Percentiles rank a stretch among this genome's conserved stretches.
Conservation (phyloP, 2,329 filamentous ascomycete species). For the Cryphonectria radicalis region DNA sequence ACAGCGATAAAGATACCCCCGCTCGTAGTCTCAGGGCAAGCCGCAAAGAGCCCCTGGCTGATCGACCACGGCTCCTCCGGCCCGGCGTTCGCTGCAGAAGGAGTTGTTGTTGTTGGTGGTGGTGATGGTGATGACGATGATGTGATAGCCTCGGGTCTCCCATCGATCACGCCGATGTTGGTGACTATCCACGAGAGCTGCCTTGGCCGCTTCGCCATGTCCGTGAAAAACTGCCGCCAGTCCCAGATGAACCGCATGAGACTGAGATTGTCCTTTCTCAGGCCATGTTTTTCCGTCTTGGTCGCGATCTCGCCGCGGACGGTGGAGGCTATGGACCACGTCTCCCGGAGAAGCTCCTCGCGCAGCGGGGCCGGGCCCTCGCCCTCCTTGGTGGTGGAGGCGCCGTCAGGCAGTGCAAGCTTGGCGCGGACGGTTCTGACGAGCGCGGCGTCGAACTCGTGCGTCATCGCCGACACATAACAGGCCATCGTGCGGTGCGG, state of each 20-base stretch:
- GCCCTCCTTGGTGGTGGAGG: background rate
- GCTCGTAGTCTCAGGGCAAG: background rate
- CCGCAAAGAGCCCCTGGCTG: conserved; percentile 1
- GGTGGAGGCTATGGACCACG: conserved; percentile 5
- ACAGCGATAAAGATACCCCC: background rate
- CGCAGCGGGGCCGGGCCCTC: background rate
- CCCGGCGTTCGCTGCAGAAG: background rate
- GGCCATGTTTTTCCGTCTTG: background rate
- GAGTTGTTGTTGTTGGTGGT: too few species aligned
- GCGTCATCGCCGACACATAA: conserved; percentile 24
- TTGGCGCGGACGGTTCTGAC: conserved; percentile 5
- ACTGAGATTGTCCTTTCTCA: background rate
- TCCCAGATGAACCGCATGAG: conserved; percentile 11
- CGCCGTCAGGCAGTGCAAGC: background rate
- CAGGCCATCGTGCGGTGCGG: conserved; percentile 30
- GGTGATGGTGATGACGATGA: background rate
- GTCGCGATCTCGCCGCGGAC: background rate
- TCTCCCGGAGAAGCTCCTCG: background rate
- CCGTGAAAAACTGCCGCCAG: conserved; percentile 1
- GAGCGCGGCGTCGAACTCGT: conserved; percentile 10
- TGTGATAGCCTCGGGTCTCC: background rate
- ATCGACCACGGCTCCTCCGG: background rate
- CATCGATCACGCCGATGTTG: conserved; percentile 4
- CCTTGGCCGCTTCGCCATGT: background rate
- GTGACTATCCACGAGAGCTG: background rate